These are phyloP conservation scores for Eremochloa ophiuroides DNA, from an alignment of 176 grass and related monocot species.

Conservation along the genomic window DNA sequence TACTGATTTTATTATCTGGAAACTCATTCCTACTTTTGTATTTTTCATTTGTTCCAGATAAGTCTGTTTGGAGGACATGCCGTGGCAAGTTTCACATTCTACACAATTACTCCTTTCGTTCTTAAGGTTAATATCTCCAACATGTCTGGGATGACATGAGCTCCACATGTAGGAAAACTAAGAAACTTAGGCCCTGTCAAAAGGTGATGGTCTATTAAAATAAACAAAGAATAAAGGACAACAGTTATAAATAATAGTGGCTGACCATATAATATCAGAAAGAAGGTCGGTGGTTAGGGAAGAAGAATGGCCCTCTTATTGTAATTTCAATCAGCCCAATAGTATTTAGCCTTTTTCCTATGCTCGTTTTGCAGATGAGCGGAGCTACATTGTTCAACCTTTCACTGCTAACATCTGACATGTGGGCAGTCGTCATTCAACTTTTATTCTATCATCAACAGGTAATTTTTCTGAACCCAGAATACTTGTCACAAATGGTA, in stretches of 20 bases:
- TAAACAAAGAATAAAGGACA: not conserved
- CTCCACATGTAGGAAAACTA: not conserved
- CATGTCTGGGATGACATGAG: not conserved
- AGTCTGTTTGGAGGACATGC: constrained; percentile 44
- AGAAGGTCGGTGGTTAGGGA: no score
- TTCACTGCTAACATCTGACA: constrained; percentile 61
- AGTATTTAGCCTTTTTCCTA: not conserved
- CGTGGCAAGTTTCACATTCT: constrained; percentile 44
- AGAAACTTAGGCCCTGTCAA: not conserved
- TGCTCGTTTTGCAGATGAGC: constrained; percentile 47
- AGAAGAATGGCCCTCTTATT: not conserved
- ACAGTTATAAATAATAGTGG: not conserved
- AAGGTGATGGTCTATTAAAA: not conserved
- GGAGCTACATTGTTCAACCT: constrained; percentile 56
- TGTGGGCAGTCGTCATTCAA: constrained; percentile 58
- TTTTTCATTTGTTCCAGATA: constrained; percentile 30
- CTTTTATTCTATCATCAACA: constrained; percentile 52
- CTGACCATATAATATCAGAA: not conserved
- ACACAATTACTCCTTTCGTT: constrained; percentile 46
- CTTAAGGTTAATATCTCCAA: constrained; percentile 40
- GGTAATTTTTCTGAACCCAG: constrained; percentile 26
- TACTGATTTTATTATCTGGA: not conserved
- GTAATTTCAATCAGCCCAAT: not conserved
- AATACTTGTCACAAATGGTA: not conserved
- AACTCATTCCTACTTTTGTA: constrained; percentile 6